A percentile compares a stretch with the other conserved stretches of the same genome.
Conservation (phyloP, 305 asterid species). For the Salvia sclarea region DNA sequence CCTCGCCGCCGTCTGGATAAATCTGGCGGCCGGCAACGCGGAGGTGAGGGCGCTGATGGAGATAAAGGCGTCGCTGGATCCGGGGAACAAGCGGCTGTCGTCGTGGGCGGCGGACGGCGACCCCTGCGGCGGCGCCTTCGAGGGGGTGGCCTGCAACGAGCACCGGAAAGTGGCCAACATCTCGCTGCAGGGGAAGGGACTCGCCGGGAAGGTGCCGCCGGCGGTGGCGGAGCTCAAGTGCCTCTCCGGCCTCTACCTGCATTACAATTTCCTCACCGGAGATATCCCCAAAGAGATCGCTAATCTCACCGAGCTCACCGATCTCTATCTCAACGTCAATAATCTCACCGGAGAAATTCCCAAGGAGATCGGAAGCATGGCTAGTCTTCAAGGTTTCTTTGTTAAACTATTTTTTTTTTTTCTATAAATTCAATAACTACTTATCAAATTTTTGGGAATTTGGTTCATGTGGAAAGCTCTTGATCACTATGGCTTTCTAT, state of each 20-base stretch:
- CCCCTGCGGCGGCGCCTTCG: conserved; percentile 75
- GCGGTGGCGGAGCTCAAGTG: conserved; percentile 81
- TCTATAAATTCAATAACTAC: neutral
- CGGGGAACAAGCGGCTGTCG: conserved; percentile 51
- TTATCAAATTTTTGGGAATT: too few relatives aligned
- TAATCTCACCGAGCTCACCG: conserved; percentile 67
- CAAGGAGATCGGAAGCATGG: conserved; percentile 66
- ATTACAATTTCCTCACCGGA: conserved; percentile 78
- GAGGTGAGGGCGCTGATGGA: conserved; percentile 82
- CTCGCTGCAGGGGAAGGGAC: conserved; percentile 64
- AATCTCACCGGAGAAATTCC: conserved; percentile 68
- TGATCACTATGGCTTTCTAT: too few relatives aligned
- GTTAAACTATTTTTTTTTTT: neutral
- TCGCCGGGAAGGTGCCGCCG: conserved; percentile 77
- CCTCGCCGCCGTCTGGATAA: conserved; percentile 27
- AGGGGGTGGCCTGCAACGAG: conserved; percentile 88
- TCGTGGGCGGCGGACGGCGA: conserved; percentile 76
- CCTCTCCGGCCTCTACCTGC: conserved; percentile 80
- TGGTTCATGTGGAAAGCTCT: too few relatives aligned
- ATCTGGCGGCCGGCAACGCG: conserved; percentile 44
- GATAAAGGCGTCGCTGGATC: conserved; percentile 75
- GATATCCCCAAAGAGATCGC: conserved; percentile 78
- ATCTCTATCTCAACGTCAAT: conserved; percentile 80
- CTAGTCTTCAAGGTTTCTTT: conserved; percentile 77
- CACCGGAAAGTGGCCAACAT: conserved; percentile 77